Conservation (phyloP, 2,329 filamentous ascomycete genomes). For the Fusarium sarcochroum region DNA sequence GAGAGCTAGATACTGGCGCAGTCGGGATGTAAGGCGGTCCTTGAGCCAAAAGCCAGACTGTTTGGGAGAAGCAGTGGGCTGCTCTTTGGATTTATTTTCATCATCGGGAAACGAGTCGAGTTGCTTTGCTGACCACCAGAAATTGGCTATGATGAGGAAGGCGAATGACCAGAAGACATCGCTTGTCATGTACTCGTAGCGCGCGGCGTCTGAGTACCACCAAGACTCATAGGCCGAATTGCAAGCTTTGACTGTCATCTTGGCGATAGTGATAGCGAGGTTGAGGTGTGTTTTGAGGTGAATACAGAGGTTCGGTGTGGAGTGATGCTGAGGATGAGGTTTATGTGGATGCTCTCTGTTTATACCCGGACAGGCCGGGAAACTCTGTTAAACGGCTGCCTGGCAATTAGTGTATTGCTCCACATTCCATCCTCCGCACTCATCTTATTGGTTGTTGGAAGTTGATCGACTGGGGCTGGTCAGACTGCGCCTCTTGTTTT, state of each 20-base stretch:
- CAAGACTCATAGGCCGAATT: background rate
- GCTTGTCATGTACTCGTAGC: conserved; percentile 31
- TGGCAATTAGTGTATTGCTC: background rate
- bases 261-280: background rate
- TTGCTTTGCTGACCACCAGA: conserved; percentile 24
- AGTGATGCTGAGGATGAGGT: background rate
- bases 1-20: conserved; percentile 4
- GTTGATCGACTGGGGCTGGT: background rate
- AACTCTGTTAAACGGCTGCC: conserved; percentile 20
- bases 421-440: background rate
- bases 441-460: background rate
- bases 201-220: conserved; percentile 28
- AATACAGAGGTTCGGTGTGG: background rate
- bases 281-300: no score
- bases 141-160: conserved; percentile 18
- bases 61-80: background rate
- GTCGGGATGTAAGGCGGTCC: conserved; percentile 18
- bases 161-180: conserved; percentile 35
- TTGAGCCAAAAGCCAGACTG: conserved; percentile 5
- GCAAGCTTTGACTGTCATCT: background rate
- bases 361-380: background rate
- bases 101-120: background rate
- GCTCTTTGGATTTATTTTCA: background rate
- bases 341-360: background rate
- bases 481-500: background rate